Evolutionary conservation across 2,329 filamentous ascomycete species (phyloP), one percentile per base, ranked within the genome.

Genomic region (Ceratocystis huliohia): DNA sequence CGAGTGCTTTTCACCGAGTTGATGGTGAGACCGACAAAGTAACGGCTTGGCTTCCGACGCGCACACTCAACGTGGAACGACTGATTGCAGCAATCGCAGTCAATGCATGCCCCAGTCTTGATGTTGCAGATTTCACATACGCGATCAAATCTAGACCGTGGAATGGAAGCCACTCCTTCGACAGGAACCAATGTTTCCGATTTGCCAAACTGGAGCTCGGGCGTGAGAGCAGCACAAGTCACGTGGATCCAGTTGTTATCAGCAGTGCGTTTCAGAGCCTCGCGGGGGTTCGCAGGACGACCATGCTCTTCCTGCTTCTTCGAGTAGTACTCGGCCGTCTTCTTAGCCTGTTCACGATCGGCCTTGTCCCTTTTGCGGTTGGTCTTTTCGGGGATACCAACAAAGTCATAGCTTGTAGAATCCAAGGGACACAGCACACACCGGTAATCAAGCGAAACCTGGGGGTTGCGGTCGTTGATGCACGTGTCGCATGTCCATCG

Each of bases 241-340:
- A 97, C 91, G 74, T 99, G 94, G 17, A 96, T 90, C 94, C 94
- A 99, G 73, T 97, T 97, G 77, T 97, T 97, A 74, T 95, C 91
- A 3, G 88, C 89, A 0, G 94, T 99, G 62, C 90, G 85, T 77
- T 99, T 99, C 69, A 99, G 79, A 2, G 94, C 88, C 74, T 97
- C 94, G 61, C 94, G 85, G 30, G 94, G 94, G 70, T 90, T 84
- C 45, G 88, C 76, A 0, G 94, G 93, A 61, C 92, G 88, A 70
- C 91, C 91, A 71, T 88, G 84, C 68, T 93, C 88, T 73, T 90
- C 84, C 75, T 99, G 93, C 72, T 85, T 87, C 73, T 88, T 88
- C 50, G 85, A 84, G 74, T 96, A 96, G 66, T 86, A 86, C n/a
- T 93, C 88, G 63, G 87, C 88, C 6, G 88, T 87, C 71, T 88